Base-by-base conservation (phyloP, 83 land plant species). In the Larix sibirica region DNA sequence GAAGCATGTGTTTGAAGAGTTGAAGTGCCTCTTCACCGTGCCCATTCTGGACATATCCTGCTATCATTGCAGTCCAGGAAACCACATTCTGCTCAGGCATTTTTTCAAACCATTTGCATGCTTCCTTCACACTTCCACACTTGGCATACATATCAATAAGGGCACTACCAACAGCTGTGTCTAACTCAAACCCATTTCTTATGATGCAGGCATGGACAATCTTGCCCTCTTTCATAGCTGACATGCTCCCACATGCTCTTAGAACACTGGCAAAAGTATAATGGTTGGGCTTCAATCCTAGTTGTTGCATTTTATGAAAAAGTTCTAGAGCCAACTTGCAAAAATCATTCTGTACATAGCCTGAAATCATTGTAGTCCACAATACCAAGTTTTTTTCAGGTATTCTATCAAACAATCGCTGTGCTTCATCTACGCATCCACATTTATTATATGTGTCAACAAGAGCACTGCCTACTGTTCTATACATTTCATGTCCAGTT, bases 391-490 rank as follows among this genome's bases (percentile, higher is more conserved):
- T 82, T 28, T 33, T 77, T 14, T 13, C 16, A 0, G 62, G 17
- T 28, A 59, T 77, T 26, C 63, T 58, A 12, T 77, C 80, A 77
- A 77, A 56, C 80, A 77, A 26, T 59, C 38, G 62, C 10, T 31
- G 62, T 58, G 62, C 80, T 7, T n/a, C 23, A 3, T 77, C 80
- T 16, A 77, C 17, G 7, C 21, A 54, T 31, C 38, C 62, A 76
- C 93, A 91, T 65, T 85, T 91, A 3, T 77, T 83, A 74, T 91
- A 91, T 90, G 89, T 86, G 47, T 85, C 89, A 1, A 91, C 73
- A 33, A 91, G 71, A 50, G 88, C 82, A 79, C 85, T 90, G 13
- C 74, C 69, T 47, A 47, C 54, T 47, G 54, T 47, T 47, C 54
- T 47, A 47, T 47, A 47, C 10, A 47, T 47, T 47, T 9, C 54